These are phyloP conservation scores for Aspergillus panamensis DNA, from an alignment of 495 filamentous ascomycete genomes.

Conservation along the genomic window DNA sequence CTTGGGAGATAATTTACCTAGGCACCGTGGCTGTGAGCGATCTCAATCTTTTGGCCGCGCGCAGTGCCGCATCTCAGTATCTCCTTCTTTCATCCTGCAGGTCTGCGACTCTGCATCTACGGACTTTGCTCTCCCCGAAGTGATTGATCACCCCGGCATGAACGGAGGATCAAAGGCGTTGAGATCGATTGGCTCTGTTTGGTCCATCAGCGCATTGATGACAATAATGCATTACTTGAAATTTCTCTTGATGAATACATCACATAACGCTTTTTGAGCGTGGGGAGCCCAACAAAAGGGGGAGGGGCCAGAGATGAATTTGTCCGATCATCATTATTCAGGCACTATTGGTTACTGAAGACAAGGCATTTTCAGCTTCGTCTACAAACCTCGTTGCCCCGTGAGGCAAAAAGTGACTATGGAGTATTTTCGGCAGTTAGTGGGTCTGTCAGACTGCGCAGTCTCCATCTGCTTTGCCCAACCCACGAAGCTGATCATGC, in stretches of 20 bases:
- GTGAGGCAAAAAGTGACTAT: no score
- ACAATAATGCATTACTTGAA: not conserved
- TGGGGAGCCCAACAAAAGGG: not conserved
- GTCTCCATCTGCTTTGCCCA: no score
- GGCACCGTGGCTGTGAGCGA: constrained; percentile 1
- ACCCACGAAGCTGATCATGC: no score
- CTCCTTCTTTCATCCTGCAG: not conserved
- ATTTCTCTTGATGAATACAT: not conserved
- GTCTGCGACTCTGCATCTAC: not conserved
- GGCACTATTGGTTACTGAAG: no score
- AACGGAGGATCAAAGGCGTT: not conserved
- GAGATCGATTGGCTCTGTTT: not conserved
- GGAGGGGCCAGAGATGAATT: not conserved
- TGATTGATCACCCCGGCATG: constrained; percentile 5
- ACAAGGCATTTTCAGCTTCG: no score
- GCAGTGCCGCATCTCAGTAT: not conserved
- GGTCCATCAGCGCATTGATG: not conserved
- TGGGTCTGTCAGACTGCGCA: no score
- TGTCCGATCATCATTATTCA: no score
- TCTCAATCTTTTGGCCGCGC: constrained; percentile 11
- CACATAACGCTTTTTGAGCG: not conserved
- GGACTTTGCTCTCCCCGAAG: not conserved
- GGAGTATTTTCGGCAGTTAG: no score
- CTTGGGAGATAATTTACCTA: not conserved
- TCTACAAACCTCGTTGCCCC: no score